These are phyloP conservation scores for Atkinsonella texensis DNA, from an alignment of 2,329 filamentous ascomycete genomes.

Conservation along the genomic window DNA sequence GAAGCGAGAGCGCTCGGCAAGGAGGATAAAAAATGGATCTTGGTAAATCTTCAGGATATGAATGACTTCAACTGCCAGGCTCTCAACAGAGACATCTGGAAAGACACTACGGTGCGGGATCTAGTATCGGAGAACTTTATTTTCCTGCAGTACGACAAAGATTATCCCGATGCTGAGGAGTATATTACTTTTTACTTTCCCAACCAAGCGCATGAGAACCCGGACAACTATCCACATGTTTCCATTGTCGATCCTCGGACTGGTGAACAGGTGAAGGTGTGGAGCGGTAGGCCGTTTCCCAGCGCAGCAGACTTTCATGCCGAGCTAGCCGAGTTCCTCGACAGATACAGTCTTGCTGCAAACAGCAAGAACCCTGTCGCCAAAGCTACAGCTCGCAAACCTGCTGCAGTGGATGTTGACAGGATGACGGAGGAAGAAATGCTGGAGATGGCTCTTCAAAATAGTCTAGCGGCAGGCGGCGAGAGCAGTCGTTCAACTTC, in stretches of 20 bases:
- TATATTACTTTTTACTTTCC: constrained; percentile 88
- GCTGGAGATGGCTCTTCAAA: constrained; percentile 85
- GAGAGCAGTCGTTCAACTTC: constrained; percentile 23
- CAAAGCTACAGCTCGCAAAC: constrained; percentile 46
- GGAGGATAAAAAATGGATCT: constrained; percentile 80
- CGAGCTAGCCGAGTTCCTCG: constrained; percentile 90
- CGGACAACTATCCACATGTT: constrained; percentile 90
- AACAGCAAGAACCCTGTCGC: constrained; percentile 91
- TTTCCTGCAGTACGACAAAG: constrained; percentile 88
- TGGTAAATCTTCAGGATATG: constrained; percentile 91
- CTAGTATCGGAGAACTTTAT: constrained; percentile 85
- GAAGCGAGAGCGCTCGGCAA: constrained; percentile 76
- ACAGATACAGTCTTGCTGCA: constrained; percentile 80
- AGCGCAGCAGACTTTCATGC: constrained; percentile 71
- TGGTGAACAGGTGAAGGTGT: constrained; percentile 92
- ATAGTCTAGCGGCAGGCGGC: constrained; percentile 55
- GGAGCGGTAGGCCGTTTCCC: constrained; percentile 76
- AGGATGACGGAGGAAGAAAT: constrained; percentile 96
- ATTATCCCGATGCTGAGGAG: constrained; percentile 62
- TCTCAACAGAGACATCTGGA: constrained; percentile 93
- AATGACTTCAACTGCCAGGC: constrained; percentile 91
- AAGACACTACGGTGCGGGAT: constrained; percentile 66
- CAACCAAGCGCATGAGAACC: constrained; percentile 56
- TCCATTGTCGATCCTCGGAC: constrained; percentile 92
- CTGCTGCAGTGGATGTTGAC: constrained; percentile 62